Evolutionary conservation across 441 rosid species (phyloP).

Genomic region (Populus hybrid): DNA sequence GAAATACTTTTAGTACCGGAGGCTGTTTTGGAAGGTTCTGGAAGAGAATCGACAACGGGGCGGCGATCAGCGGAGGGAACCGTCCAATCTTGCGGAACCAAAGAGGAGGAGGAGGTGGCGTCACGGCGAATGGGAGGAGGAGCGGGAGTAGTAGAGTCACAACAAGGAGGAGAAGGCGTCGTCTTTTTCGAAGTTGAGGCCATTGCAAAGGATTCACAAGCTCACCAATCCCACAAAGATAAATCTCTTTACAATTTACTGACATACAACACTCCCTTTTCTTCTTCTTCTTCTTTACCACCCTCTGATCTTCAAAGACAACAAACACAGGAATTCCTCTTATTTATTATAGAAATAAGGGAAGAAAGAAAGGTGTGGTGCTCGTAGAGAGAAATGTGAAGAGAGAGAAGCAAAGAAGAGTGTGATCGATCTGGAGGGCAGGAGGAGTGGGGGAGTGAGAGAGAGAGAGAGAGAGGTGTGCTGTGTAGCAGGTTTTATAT

Average conservation of each 20-base stretch:
- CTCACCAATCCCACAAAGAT: constrained; percentile 74
- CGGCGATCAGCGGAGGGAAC: constrained; percentile 18
- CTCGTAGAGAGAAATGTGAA: background rate
- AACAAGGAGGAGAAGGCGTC: constrained; percentile 46
- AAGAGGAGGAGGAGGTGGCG: constrained; percentile 13
- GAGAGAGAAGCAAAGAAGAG: background rate
- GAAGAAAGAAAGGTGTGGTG: background rate
- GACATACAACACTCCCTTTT: constrained; percentile 79
- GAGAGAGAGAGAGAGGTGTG: background rate
- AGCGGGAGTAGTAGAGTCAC: constrained; percentile 1
- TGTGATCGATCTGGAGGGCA: background rate
- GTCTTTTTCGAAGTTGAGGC: constrained; percentile 91
- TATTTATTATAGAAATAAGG: background rate
- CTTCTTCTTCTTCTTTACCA: constrained; percentile 13
- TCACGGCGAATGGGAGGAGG: constrained; percentile 18
- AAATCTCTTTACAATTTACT: constrained; percentile 64
- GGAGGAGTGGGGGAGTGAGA: background rate
- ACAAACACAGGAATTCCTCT: background rate
- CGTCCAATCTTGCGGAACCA: constrained; percentile 34
- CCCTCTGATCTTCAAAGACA: constrained; percentile 25
- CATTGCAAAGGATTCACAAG: constrained; percentile 89
- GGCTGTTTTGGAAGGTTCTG: constrained; percentile 45
- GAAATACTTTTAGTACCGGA: constrained; percentile 51
- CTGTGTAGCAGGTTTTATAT: background rate
- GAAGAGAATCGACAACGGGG: too few relatives aligned